phyloP scores from a whole-genome alignment of 2,329 filamentous ascomycete genomes.

The Leptographium lundbergii region DNA sequence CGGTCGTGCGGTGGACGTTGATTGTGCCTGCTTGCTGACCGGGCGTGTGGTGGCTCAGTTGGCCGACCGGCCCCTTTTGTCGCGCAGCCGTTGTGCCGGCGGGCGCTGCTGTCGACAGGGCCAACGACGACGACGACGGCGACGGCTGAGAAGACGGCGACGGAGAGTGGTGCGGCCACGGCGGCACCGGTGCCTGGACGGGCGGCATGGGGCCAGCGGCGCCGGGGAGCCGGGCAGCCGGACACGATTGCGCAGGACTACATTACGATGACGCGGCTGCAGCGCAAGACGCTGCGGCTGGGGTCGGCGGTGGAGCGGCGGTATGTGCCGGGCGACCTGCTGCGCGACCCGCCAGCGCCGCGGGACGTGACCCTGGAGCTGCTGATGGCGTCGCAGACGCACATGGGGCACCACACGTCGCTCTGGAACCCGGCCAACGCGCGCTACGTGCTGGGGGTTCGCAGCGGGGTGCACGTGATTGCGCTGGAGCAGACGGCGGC shows the following conservation, averaged over 20 bases:
- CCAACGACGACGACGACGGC: slow-evolving; percentile 15
- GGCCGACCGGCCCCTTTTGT: background rate
- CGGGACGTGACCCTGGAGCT: slow-evolving; percentile 81
- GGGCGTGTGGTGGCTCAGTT: background rate
- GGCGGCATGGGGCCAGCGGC: slow-evolving; percentile 1
- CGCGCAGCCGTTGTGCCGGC: slow-evolving; percentile 19
- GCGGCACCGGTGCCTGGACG: background rate
- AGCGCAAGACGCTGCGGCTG: slow-evolving; percentile 30
- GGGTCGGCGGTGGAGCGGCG: slow-evolving; percentile 37
- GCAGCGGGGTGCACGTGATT: slow-evolving; percentile 86
- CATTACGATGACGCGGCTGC: slow-evolving; percentile 26
- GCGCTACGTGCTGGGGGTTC: slow-evolving; percentile 83
- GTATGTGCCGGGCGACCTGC: slow-evolving; percentile 54
- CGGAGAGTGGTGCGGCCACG: background rate
- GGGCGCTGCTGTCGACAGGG: slow-evolving; percentile 23
- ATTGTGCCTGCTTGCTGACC: background rate
- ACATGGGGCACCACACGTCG: slow-evolving; percentile 82
- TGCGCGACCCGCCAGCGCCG: slow-evolving; percentile 60
- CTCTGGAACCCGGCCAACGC: slow-evolving; percentile 93
- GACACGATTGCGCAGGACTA: slow-evolving; percentile 22
- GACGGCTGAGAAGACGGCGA: slow-evolving; percentile 15
- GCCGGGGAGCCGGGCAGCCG: slow-evolving; percentile 2
- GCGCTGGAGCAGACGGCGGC: slow-evolving; percentile 79
- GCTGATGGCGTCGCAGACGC: slow-evolving; percentile 73
- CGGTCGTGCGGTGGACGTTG: background rate